phyloP scores from a whole-genome alignment of 441 rosid genomes.

The Flueggea neowawraea region DNA sequence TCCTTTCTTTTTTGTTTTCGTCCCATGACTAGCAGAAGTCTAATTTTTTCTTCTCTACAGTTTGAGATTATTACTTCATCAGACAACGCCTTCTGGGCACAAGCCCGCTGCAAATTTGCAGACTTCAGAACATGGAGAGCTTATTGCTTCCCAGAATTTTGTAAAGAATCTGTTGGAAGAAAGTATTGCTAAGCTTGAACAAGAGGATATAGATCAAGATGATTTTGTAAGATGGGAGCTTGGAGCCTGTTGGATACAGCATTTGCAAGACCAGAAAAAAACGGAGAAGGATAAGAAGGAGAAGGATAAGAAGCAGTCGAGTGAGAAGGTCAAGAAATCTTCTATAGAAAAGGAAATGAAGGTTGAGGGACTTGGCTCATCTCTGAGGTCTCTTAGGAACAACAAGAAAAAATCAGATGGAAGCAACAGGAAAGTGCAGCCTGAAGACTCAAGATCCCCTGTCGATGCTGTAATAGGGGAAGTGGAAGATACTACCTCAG shows the following conservation, averaged over 20 bases:
- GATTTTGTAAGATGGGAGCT: conserved; percentile 68
- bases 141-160: conserved; percentile 52
- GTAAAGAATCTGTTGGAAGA: conserved; percentile 45
- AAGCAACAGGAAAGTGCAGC: conserved; percentile 30
- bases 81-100: conserved; percentile 45
- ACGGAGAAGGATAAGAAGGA: conserved; percentile 80
- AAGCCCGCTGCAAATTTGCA: conserved; percentile 44
- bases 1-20: neutral
- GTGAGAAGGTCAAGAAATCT: conserved; percentile 57
- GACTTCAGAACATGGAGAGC: conserved; percentile 53
- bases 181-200: conserved; percentile 50
- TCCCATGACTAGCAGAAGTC: conserved; percentile 13
- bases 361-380: conserved; percentile 98
- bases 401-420: conserved; percentile 64
- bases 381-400: conserved; percentile 85
- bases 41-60: conserved; percentile 38
- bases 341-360: conserved; percentile 62
- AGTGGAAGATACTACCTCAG: conserved; percentile 36
- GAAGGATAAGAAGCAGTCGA: conserved; percentile 55
- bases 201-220: conserved; percentile 28
- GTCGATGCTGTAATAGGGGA: conserved; percentile 35
- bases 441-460: conserved; percentile 39
- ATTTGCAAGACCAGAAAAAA: conserved; percentile 66
- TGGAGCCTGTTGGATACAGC: conserved; percentile 77
- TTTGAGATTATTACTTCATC: conserved; percentile 53